A percentile compares a stretch with the other conserved stretches of the same genome.
phyloP scores from a whole-genome alignment of 305 asterid species.

The Fraxinus ornus region DNA sequence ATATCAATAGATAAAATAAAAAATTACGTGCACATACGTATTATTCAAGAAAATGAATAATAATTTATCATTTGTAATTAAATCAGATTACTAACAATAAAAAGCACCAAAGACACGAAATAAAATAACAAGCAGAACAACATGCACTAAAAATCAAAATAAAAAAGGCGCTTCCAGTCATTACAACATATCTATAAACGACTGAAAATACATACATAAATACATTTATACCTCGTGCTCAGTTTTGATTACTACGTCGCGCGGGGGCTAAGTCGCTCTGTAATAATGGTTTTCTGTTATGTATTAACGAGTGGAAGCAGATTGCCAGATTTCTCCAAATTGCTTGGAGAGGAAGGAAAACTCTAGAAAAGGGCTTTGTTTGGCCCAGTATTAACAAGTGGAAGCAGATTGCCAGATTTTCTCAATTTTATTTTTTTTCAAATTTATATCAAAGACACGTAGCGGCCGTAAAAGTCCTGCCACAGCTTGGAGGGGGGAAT shows the following conservation, averaged over 20 bases:
- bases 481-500: background rate
- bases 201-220: background rate
- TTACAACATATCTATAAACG: background rate
- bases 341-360: constrained; percentile 40
- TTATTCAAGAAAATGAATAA: too few relatives aligned
- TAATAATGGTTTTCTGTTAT: background rate
- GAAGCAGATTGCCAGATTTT: background rate
- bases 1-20: too few relatives aligned
- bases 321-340: constrained; percentile 31
- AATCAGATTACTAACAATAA: too few relatives aligned
- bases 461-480: too few relatives aligned
- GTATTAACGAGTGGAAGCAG: constrained; percentile 13
- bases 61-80: too few relatives aligned
- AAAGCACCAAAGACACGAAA: too few relatives aligned
- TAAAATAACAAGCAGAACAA: too few relatives aligned
- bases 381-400: constrained; percentile 9
- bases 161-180: too few relatives aligned
- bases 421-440: background rate
- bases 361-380: constrained; percentile 46
- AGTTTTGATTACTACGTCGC: background rate
- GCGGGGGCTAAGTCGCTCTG: constrained; percentile 1
- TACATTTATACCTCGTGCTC: constrained; percentile 19
- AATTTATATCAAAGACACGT: background rate
- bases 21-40: too few relatives aligned
- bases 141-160: too few relatives aligned